Conservation (phyloP, 305 asterid species). For the Fraxinus albicans region DNA sequence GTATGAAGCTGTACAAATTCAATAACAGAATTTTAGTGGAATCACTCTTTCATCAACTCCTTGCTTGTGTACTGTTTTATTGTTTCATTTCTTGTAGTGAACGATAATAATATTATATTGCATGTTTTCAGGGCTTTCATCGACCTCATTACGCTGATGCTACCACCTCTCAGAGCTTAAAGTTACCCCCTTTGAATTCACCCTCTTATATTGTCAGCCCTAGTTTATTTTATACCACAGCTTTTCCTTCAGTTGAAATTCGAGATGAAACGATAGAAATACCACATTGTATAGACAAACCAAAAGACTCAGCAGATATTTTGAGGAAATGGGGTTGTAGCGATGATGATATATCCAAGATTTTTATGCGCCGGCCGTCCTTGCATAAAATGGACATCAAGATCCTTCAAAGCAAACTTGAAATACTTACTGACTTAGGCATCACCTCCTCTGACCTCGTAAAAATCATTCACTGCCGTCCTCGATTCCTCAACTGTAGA, state of each 20-base stretch:
- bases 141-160: constrained; percentile 26
- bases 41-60: too few species aligned
- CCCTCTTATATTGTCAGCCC: constrained; percentile 22
- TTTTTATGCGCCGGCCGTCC: constrained; percentile 59
- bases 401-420: constrained; percentile 58
- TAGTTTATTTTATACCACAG: constrained; percentile 32
- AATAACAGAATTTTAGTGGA: too few species aligned
- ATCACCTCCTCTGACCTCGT: constrained; percentile 57
- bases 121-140: constrained; percentile 35
- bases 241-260: constrained; percentile 32
- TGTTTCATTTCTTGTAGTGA: not conserved
- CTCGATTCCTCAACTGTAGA: constrained; percentile 62
- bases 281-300: constrained; percentile 14
- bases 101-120: not conserved
- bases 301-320: constrained; percentile 38
- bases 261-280: constrained; percentile 22
- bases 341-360: constrained; percentile 54
- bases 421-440: constrained; percentile 52
- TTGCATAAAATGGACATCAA: constrained; percentile 40
- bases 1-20: too few species aligned
- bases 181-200: constrained; percentile 21
- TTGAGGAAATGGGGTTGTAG: constrained; percentile 69
- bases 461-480: constrained; percentile 64
- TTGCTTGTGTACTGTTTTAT: not conserved
- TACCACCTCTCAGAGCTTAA: constrained; percentile 20